Conservation (phyloP, 139 green algal species). For the Tetraselmis striata region DNA sequence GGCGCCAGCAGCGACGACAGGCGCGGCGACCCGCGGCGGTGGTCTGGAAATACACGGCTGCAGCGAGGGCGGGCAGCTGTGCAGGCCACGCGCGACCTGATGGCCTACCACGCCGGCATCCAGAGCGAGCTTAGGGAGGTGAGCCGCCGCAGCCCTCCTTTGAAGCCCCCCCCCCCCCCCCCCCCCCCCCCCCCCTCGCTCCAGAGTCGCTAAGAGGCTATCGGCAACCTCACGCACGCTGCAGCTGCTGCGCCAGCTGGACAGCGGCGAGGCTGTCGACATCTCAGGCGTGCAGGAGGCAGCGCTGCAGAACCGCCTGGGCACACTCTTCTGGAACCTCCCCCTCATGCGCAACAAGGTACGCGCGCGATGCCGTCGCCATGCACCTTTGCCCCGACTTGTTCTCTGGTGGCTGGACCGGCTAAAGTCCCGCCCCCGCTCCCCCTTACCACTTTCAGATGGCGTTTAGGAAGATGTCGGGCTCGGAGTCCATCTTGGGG, state of each 20-base stretch:
- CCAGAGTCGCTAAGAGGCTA: neutral
- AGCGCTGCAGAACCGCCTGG: conserved; percentile 17
- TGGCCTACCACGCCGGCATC: neutral
- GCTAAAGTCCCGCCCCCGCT: no score
- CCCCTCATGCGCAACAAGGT: conserved; percentile 19
- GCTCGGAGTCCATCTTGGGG: neutral
- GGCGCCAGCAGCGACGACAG: neutral
- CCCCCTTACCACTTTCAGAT: no score
- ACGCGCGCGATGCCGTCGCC: no score
- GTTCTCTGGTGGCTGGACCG: no score
- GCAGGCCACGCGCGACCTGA: neutral
- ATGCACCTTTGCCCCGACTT: no score
- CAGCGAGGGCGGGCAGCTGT: neutral
- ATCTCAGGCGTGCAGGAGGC: conserved; percentile 26
- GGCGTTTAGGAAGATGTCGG: neutral
- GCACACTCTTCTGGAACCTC: conserved; percentile 31
- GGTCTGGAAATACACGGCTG: neutral
- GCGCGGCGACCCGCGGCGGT: neutral
- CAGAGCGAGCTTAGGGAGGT: neutral
- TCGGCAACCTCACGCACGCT: neutral
- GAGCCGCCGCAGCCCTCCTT: no score
- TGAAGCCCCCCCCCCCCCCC: no score
- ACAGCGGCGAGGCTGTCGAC: conserved; percentile 30
- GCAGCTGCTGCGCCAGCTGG: conserved; percentile 31
- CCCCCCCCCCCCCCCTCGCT: no score